These are phyloP conservation scores for Ophiostoma pallidulum DNA, from an alignment of 2,329 filamentous ascomycete genomes.

Conservation along the genomic window DNA sequence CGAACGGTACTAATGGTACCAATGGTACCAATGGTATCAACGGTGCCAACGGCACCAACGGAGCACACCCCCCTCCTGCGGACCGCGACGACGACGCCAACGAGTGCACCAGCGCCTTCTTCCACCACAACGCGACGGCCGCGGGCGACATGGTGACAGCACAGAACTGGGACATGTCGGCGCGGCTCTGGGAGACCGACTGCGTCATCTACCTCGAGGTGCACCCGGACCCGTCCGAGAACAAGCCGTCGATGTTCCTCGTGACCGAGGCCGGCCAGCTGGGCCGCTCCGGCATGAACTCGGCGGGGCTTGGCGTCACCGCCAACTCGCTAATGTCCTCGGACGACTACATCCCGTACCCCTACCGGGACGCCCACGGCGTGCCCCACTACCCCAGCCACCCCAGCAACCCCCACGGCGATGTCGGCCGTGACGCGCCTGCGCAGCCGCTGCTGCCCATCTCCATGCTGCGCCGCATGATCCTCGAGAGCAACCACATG, in stretches of 20 bases:
- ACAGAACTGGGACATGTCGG: conserved; percentile 18
- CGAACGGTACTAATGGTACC: too few species aligned
- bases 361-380: conserved; percentile 5
- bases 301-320: conserved; percentile 20
- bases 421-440: too few species aligned
- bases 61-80: too few species aligned
- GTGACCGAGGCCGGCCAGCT: conserved; percentile 24
- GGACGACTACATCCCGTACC: conserved; percentile 18
- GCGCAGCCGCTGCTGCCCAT: conserved; percentile 17
- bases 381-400: too few species aligned
- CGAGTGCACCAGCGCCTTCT: conserved; percentile 16
- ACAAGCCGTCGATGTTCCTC: conserved; percentile 19
- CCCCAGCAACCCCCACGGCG: too few species aligned
- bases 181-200: conserved; percentile 17
- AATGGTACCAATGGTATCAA: too few species aligned
- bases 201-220: conserved; percentile 23
- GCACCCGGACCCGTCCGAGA: conserved; percentile 14
- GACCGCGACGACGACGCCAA: conserved; percentile 2
- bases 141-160: conserved; percentile 9
- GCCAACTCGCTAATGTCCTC: conserved; percentile 21
- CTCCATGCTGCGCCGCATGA: conserved; percentile 18
- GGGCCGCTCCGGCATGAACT: conserved; percentile 22
- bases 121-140: conserved; percentile 8
- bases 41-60: too few species aligned
- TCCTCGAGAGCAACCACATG: conserved; percentile 18